Evolutionary conservation across 371 early-diverging fungal species (phyloP).

Genomic region (Mortierella sp.): DNA sequence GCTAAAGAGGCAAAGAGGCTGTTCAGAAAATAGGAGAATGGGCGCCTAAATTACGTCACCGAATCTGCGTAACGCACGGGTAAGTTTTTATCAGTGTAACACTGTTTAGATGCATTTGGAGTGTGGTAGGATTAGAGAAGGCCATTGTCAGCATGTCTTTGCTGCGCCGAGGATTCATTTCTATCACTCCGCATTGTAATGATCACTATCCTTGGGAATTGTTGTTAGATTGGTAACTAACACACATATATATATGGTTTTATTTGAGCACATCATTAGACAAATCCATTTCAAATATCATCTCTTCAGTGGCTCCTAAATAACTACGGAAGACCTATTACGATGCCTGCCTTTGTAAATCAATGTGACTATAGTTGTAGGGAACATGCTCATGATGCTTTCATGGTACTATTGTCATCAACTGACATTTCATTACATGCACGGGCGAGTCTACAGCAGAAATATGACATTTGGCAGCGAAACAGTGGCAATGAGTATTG

Average conservation of each 20-base stretch:
- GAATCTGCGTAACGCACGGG: background rate
- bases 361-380: slow-evolving; percentile 17
- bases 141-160: slow-evolving; percentile 27
- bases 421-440: slow-evolving; percentile 11
- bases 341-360: slow-evolving; percentile 20
- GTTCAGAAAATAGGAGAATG: too few species aligned
- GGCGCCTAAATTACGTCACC: too few species aligned
- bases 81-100: slow-evolving; percentile 20
- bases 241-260: background rate
- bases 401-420: slow-evolving; percentile 17
- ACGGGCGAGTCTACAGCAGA: slow-evolving; percentile 13
- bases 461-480: slow-evolving; percentile 16
- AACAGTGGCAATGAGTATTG: slow-evolving; percentile 24
- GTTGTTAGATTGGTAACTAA: slow-evolving; percentile 5
- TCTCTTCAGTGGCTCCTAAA: slow-evolving; percentile 16
- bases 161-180: slow-evolving; percentile 20
- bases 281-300: slow-evolving; percentile 1
- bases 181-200: slow-evolving; percentile 14
- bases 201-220: background rate
- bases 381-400: slow-evolving; percentile 28
- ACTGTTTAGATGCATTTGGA: slow-evolving; percentile 30
- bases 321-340: slow-evolving; percentile 6
- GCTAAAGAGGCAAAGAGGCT: too few species aligned
- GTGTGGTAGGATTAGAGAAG: slow-evolving; percentile 27
- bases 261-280: slow-evolving; percentile 7